Evolutionary conservation across 2,329 filamentous ascomycete genomes (phyloP), one percentile per base, ranked within the genome.

Genomic region (Ilyonectria sp.): DNA sequence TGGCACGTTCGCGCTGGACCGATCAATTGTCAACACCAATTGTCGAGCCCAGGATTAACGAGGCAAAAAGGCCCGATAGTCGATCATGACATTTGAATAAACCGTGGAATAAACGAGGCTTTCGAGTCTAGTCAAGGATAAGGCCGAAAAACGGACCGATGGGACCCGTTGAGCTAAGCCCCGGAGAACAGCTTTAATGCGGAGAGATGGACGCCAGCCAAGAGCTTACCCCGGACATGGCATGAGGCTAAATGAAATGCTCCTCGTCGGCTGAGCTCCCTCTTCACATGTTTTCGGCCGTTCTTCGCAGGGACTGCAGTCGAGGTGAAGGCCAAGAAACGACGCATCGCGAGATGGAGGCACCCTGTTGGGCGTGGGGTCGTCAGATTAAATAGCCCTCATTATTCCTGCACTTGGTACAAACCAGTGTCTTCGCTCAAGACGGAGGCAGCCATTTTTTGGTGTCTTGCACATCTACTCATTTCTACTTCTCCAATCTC

Each of bases 81-180:
- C 44, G 10, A 46, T 46, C n/a, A 46, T 23, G 44, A 46, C n/a
- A 13, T 46, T 46, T 21, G n/a, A 46, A 11, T n/a, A 23, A 46
- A 21, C 17, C 37, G 15, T 6, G 37, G 6, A 19, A 10, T 23
- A 4, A 23, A 23, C 44, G 13, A 46, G 44, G 11, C 8, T 46
- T 13, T 46, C 19, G 8, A 23, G 44, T 46, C 44, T 46, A 9
- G 44, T 15, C 10, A 46, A 23, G 19, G 44, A 23, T 13, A 46
- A 19, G 44, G 44, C 19, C 21, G 9, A 2, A 15, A 69, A 43
- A 69, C 61, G 67, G 67, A 69, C 67, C 66, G 67, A 69, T 69
- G 66, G 11, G 56, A 62, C 49, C 44, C 57, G 43, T 53, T 23
- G 49, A 56, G 49, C 67, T 69, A 69, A 55, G 53, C 67, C 67